Evolutionary conservation across 805 yeast genomes (phyloP).

Genomic region (Candida coleopterorum): DNA sequence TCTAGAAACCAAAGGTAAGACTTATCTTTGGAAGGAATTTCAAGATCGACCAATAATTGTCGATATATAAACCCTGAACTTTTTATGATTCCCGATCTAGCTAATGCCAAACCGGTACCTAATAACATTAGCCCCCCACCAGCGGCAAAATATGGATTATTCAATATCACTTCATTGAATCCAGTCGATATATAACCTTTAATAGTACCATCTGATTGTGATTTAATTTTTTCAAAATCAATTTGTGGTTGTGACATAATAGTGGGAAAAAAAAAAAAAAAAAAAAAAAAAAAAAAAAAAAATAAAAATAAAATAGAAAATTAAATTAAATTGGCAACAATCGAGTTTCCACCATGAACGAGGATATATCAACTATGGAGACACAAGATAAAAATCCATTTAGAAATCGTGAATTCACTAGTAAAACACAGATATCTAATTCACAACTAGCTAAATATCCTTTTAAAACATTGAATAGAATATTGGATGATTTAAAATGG

Average conservation of each 20-base stretch:
- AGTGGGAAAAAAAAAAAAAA: neutral
- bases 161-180: constrained; percentile 50
- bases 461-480: constrained; percentile 63
- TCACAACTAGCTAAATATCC: constrained; percentile 17
- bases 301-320: neutral
- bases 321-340: neutral
- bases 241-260: constrained; percentile 13
- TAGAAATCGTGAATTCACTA: neutral
- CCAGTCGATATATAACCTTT: constrained; percentile 32
- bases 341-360: neutral
- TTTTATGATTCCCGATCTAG: constrained; percentile 62
- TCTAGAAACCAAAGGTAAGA: constrained; percentile 92
- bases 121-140: constrained; percentile 96
- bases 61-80: constrained; percentile 68
- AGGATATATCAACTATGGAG: neutral
- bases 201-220: constrained; percentile 34
- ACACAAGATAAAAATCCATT: constrained; percentile 1
- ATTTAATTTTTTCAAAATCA: constrained; percentile 33
- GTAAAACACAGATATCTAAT: constrained; percentile 11
- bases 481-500: constrained; percentile 58
- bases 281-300: too few species aligned
- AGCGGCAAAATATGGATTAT: constrained; percentile 95
- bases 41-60: constrained; percentile 84
- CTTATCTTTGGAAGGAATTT: constrained; percentile 89
- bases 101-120: constrained; percentile 83